A percentile compares a stretch with the other conserved stretches of the same genome.
Evolutionary conservation across 306 rosid genomes (phyloP).

Genomic region (Vicia villosa): DNA sequence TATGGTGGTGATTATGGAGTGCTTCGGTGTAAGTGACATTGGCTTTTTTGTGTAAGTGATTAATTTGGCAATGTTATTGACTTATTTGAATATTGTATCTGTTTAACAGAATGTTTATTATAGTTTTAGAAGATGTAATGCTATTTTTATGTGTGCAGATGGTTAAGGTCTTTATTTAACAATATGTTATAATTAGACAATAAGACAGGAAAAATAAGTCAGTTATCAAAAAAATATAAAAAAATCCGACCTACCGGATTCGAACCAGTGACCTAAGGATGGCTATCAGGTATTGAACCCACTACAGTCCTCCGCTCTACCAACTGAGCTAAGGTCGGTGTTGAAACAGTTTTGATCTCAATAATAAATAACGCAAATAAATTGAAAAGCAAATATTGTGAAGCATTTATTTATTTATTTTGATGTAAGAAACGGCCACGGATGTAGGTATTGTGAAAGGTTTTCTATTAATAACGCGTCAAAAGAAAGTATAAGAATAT

Average conservation of each 20-base stretch:
- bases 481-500: no score
- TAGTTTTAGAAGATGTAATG: background rate
- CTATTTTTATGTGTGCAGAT: background rate
- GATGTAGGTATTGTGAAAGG: no score
- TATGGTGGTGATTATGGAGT: background rate
- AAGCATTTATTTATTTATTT: no score
- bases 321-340: constrained; percentile 38
- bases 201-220: background rate
- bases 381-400: background rate
- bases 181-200: constrained; percentile 15
- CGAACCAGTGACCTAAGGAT: constrained; percentile 47
- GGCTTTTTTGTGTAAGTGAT: background rate
- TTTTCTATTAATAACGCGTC: no score
- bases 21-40: constrained; percentile 6
- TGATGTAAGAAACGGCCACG: no score
- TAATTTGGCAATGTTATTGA: background rate
- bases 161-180: background rate
- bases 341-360: accelerated
- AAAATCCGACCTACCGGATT: constrained; percentile 40
- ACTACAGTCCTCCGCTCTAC: constrained; percentile 47
- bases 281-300: background rate
- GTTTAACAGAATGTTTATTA: constrained; percentile 9
- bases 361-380: background rate
- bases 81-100: background rate
- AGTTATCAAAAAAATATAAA: background rate